Conservation (phyloP, 169 alveolate species). For the Cryptosporidium ryanae region DNA sequence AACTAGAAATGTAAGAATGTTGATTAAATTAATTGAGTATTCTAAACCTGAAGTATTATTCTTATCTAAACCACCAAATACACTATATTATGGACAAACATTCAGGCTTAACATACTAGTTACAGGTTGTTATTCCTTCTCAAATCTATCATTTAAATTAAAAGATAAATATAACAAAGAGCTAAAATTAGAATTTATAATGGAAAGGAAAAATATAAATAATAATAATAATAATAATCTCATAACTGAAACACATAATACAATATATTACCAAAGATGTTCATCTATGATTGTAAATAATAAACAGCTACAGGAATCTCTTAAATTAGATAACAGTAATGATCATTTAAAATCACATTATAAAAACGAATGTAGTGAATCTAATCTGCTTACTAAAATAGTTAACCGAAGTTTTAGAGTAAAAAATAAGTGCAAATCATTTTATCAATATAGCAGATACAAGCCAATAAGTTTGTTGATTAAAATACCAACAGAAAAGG, state of each 20-base stretch:
- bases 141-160: slow-evolving; percentile 24
- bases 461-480: slow-evolving; percentile 26
- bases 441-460: slow-evolving; percentile 22
- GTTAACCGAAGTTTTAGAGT: slow-evolving; percentile 35
- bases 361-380: slow-evolving; percentile 29
- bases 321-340: not conserved
- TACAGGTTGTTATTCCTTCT: slow-evolving; percentile 55
- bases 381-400: slow-evolving; percentile 33
- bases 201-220: not conserved
- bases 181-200: not conserved
- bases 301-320: not conserved
- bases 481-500: slow-evolving; percentile 24
- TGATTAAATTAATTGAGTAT: slow-evolving; percentile 26
- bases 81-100: slow-evolving; percentile 39
- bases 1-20: slow-evolving; percentile 48
- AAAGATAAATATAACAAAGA: slow-evolving; percentile 1
- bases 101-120: slow-evolving; percentile 19
- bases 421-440: slow-evolving; percentile 53
- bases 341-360: not conserved
- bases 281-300: slow-evolving; percentile 28
- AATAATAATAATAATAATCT: not conserved
- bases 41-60: slow-evolving; percentile 41
- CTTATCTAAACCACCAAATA: slow-evolving; percentile 31
- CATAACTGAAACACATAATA: not conserved
- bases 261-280: slow-evolving; percentile 35